Conservation (phyloP, 148 eudicot genomes). For the Cornus kousa region DNA sequence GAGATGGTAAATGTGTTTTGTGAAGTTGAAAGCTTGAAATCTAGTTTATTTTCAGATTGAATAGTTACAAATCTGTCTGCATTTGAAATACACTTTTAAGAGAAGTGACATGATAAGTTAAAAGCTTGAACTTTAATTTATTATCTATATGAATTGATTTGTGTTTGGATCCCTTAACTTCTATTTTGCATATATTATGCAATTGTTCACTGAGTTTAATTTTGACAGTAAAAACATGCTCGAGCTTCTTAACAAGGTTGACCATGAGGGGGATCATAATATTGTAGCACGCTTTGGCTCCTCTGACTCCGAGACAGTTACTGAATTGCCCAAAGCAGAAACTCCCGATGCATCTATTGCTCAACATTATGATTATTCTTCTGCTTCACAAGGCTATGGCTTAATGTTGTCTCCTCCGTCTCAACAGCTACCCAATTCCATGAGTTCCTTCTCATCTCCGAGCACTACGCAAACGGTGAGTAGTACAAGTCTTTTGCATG, state of each 20-base stretch:
- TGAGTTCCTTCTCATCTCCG: constrained; percentile 17
- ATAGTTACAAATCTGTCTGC: no score
- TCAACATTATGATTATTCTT: constrained; percentile 21
- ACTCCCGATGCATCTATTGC: constrained; percentile 18
- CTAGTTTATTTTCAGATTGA: no score
- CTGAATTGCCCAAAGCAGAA: constrained; percentile 20
- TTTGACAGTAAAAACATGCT: constrained; percentile 30
- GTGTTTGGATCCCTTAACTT: no score
- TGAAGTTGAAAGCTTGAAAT: no score
- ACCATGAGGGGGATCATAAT: constrained; percentile 13
- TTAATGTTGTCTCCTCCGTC: constrained; percentile 26
- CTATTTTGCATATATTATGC: not conserved
- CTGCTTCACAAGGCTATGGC: constrained; percentile 24
- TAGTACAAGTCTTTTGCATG: constrained; percentile 3
- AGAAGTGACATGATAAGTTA: not conserved
- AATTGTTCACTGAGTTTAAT: constrained; percentile 4
- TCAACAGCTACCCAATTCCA: constrained; percentile 15
- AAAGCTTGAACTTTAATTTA: not conserved
- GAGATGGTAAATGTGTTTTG: no score
- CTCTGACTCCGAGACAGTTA: constrained; percentile 1
- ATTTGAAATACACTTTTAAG: no score
- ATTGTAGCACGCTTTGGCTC: constrained; percentile 21
- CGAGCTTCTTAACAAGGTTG: constrained; percentile 34
- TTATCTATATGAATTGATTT: not conserved
- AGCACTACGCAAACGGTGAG: constrained; percentile 26